Evolutionary conservation across 2,329 filamentous ascomycete genomes (phyloP).

Genomic region (Penicillium thymicola): DNA sequence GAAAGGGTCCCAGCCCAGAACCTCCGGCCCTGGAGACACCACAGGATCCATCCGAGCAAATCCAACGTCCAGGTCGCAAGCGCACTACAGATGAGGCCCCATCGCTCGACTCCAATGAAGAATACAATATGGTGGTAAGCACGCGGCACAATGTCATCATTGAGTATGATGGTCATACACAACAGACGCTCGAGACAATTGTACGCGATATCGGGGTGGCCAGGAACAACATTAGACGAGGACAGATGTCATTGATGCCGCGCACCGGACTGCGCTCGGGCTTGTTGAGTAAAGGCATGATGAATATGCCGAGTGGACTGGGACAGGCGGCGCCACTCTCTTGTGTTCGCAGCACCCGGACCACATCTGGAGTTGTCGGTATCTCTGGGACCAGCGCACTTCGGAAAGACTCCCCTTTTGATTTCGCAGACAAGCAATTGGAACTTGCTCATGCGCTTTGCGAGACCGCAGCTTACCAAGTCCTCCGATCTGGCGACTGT

Average conservation of each 20-base stretch:
- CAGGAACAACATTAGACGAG: constrained; percentile 80
- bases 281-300: constrained; percentile 12
- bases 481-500: constrained; percentile 84
- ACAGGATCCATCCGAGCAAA: constrained; percentile 8
- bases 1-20: constrained; percentile 13
- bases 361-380: constrained; percentile 16
- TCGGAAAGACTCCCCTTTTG: constrained; percentile 60
- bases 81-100: constrained; percentile 33
- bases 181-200: constrained; percentile 75
- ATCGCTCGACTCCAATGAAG: constrained; percentile 33
- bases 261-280: constrained; percentile 23
- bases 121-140: constrained; percentile 55
- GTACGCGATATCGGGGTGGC: constrained; percentile 78
- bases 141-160: constrained; percentile 76
- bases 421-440: constrained; percentile 71
- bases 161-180: constrained; percentile 87
- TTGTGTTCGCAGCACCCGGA: constrained; percentile 29
- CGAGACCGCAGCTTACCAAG: constrained; percentile 83
- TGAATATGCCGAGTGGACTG: background rate
- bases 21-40: background rate
- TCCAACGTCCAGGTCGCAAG: constrained; percentile 29
- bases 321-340: constrained; percentile 7
- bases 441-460: constrained; percentile 78
- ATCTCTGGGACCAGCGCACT: constrained; percentile 14
- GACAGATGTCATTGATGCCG: constrained; percentile 57